Evolutionary conservation across 345 rosid species (phyloP).

Genomic region (Mangifera indica): DNA sequence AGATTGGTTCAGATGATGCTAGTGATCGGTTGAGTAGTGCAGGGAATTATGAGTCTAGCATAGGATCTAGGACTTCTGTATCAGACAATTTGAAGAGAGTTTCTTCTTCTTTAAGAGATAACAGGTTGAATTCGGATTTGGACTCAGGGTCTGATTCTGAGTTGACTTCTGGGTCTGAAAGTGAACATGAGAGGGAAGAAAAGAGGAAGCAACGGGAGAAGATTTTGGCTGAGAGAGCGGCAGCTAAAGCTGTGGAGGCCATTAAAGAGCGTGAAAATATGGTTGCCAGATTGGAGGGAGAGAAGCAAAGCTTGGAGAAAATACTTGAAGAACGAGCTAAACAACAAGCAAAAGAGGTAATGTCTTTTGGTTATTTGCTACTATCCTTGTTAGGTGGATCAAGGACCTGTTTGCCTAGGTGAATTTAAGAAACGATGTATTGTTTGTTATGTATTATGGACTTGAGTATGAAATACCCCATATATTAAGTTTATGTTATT

Average conservation of each 20-base stretch:
- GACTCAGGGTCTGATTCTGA: constrained; percentile 64
- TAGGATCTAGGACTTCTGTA: constrained; percentile 33
- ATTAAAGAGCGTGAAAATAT: constrained; percentile 80
- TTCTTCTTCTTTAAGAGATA: constrained; percentile 33
- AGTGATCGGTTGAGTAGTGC: constrained; percentile 31
- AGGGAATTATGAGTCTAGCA: constrained; percentile 36
- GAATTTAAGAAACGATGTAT: not conserved
- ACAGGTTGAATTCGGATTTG: constrained; percentile 54
- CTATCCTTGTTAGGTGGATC: constrained; percentile 9
- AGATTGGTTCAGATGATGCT: constrained; percentile 35
- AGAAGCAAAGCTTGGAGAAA: constrained; percentile 92
- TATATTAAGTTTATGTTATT: not conserved
- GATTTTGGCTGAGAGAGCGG: constrained; percentile 73
- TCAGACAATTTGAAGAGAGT: constrained; percentile 44
- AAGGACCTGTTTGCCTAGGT: not conserved
- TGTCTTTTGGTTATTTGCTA: not conserved
- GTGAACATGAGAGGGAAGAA: constrained; percentile 78
- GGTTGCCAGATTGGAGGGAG: constrained; percentile 92
- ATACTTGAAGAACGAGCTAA: constrained; percentile 89
- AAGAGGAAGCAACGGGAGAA: constrained; percentile 64
- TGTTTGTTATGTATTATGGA: not conserved
- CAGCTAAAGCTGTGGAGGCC: constrained; percentile 69
- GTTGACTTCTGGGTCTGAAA: constrained; percentile 75
- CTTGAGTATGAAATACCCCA: not conserved
- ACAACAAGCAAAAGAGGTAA: constrained; percentile 94